These are phyloP conservation scores for Rubus parviflorus DNA, from an alignment of 306 rosid genomes.

Conservation along the genomic window DNA sequence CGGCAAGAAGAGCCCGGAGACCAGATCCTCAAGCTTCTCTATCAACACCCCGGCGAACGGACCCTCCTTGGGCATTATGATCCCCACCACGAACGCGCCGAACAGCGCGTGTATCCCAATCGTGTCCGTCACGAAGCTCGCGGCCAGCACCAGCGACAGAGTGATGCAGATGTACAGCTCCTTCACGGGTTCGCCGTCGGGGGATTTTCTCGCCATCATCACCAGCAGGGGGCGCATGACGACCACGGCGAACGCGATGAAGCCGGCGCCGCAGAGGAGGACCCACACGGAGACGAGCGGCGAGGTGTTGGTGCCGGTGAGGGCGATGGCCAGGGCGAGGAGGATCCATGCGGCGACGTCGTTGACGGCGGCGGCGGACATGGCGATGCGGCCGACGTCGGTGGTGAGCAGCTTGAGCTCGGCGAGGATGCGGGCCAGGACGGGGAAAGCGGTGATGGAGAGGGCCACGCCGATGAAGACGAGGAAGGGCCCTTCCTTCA, in stretches of 20 bases:
- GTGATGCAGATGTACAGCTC: constrained; percentile 63
- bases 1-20: constrained; percentile 59
- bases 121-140: constrained; percentile 54
- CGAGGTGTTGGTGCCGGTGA: constrained; percentile 48
- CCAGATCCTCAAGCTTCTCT: constrained; percentile 67
- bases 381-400: constrained; percentile 66
- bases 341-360: constrained; percentile 76
- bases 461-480: constrained; percentile 80
- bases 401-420: constrained; percentile 80
- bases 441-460: constrained; percentile 76
- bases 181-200: constrained; percentile 66
- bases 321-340: constrained; percentile 71
- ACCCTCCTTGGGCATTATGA: constrained; percentile 67
- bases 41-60: constrained; percentile 60
- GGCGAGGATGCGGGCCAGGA: constrained; percentile 71
- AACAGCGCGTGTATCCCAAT: constrained; percentile 79
- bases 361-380: constrained; percentile 76
- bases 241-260: constrained; percentile 35
- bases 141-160: constrained; percentile 54
- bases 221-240: constrained; percentile 43
- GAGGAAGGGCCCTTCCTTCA: constrained; percentile 38
- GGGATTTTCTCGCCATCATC: constrained; percentile 55
- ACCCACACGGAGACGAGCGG: constrained; percentile 60
- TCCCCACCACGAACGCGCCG: constrained; percentile 69
- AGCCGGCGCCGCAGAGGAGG: constrained; percentile 42